A percentile compares a stretch with the other conserved stretches of the same genome.
These are phyloP conservation scores for Nitzschia palea DNA, from an alignment of 108 stramenopile genomes.

Conservation along the genomic window DNA sequence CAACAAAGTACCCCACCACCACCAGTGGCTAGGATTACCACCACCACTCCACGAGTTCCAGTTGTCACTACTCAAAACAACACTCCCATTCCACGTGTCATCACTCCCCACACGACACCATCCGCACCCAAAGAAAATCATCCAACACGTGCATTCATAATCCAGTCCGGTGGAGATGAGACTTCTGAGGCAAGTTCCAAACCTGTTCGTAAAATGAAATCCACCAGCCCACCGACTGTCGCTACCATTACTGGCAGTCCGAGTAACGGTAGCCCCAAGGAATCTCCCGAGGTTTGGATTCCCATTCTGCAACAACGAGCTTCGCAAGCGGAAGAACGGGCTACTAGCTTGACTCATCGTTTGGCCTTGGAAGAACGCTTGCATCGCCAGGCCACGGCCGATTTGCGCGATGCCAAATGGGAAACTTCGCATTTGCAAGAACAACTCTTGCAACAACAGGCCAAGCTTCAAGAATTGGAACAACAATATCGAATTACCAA, in stretches of 20 bases:
- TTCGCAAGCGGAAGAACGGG: slow-evolving; percentile 10
- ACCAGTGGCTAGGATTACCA: neutral
- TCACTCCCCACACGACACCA: neutral
- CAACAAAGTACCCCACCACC: too few relatives aligned
- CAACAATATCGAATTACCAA: neutral
- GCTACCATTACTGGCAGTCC: neutral
- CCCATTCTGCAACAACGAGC: slow-evolving; percentile 9
- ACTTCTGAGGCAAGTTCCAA: neutral
- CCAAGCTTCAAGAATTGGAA: neutral
- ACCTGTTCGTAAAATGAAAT: neutral
- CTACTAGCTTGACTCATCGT: neutral
- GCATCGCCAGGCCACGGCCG: slow-evolving; percentile 8
- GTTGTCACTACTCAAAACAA: neutral
- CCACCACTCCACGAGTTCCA: neutral
- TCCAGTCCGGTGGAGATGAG: slow-evolving; percentile 6
- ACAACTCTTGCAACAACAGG: slow-evolving; percentile 3
- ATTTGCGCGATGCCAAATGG: slow-evolving; percentile 7
- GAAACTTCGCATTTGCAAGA: slow-evolving; percentile 2
- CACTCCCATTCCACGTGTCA: neutral
- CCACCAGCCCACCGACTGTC: neutral
- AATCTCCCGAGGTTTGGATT: neutral
- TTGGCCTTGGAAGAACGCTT: slow-evolving; percentile 15
- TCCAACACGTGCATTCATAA: neutral
- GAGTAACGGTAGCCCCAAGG: neutral
- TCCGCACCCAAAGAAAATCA: neutral